Evolutionary conservation across 1,284 basidiomycete species (phyloP).

Genomic region (Ustilago sp.): DNA sequence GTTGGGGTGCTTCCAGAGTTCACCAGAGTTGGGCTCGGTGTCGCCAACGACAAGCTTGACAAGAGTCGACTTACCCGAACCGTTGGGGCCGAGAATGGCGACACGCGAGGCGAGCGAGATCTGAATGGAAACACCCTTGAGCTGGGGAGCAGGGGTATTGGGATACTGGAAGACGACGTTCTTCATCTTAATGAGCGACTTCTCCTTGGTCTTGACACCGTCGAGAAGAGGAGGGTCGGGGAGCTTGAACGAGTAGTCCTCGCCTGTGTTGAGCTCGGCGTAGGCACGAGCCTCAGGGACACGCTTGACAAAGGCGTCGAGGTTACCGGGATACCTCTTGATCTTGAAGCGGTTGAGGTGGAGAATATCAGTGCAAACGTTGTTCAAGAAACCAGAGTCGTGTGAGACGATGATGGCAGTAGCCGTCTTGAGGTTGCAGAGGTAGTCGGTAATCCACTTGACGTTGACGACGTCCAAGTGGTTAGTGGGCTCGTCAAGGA

Average conservation of each 20-base stretch:
- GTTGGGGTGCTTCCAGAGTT: slow-evolving; percentile 70
- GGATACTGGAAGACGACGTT: slow-evolving; percentile 69
- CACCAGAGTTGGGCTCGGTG: slow-evolving; percentile 68
- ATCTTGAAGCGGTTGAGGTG: slow-evolving; percentile 70
- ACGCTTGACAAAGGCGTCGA: slow-evolving; percentile 69
- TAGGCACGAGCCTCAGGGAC: slow-evolving; percentile 68
- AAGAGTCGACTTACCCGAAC: slow-evolving; percentile 69
- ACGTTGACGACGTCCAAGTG: slow-evolving; percentile 70
- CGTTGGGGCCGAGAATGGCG: slow-evolving; percentile 69
- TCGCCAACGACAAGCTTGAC: slow-evolving; percentile 69
- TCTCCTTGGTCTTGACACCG: slow-evolving; percentile 70
- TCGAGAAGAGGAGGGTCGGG: slow-evolving; percentile 69
- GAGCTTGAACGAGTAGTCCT: slow-evolving; percentile 70
- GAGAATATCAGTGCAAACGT: slow-evolving; percentile 69
- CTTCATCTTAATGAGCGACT: slow-evolving; percentile 70
- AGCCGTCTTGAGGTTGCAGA: slow-evolving; percentile 55
- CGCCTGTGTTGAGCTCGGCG: slow-evolving; percentile 68
- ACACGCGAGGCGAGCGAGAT: slow-evolving; percentile 70
- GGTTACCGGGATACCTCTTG: slow-evolving; percentile 69
- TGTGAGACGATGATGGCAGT: slow-evolving; percentile 70
- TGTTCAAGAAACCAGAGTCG: slow-evolving; percentile 69
- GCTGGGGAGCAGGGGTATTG: slow-evolving; percentile 65
- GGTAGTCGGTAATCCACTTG: slow-evolving; percentile 70
- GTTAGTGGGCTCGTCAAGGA: slow-evolving; percentile 70
- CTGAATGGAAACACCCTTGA: slow-evolving; percentile 68